Conservation (phyloP, 768 basidiomycete genomes). For the Phaeotremella skinneri region DNA sequence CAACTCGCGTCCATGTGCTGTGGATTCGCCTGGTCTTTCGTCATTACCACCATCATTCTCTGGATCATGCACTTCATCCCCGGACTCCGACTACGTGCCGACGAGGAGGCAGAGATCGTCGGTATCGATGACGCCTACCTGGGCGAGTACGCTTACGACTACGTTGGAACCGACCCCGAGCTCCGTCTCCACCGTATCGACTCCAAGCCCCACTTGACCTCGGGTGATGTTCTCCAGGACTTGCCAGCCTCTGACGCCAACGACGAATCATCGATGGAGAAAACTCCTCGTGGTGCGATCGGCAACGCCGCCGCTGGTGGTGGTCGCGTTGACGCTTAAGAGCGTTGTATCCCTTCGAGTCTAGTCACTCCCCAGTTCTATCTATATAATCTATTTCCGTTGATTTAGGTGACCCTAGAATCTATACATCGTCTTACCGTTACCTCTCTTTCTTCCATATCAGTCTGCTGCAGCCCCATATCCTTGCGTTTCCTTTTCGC, state of each 20-base stretch:
- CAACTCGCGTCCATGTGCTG: conserved; percentile 55
- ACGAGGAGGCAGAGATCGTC: conserved; percentile 52
- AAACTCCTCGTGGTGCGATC: conserved; percentile 17
- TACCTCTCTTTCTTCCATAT: no score
- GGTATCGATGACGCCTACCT: conserved; percentile 62
- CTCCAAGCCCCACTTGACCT: conserved; percentile 27
- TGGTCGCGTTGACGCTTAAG: conserved; percentile 40
- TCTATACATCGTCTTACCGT: no score
- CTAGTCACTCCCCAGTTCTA: no score
- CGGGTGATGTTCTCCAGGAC: conserved; percentile 30
- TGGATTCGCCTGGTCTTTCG: conserved; percentile 40
- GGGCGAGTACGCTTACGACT: conserved; percentile 83
- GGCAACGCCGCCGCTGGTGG: conserved; percentile 36
- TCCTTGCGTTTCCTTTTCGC: no score
- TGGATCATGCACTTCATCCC: conserved; percentile 53
- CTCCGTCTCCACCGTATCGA: conserved; percentile 51
- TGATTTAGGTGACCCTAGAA: background rate
- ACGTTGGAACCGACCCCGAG: conserved; percentile 66
- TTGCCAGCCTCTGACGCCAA: conserved; percentile 11
- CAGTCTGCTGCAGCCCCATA: no score
- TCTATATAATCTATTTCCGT: no score
- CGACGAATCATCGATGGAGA: conserved; percentile 16
- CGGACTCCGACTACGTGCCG: conserved; percentile 46
- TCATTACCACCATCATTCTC: conserved; percentile 48
- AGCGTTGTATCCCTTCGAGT: background rate